Base-by-base conservation (phyloP, 805 yeast species). In the Cyberlindnera americana region DNA sequence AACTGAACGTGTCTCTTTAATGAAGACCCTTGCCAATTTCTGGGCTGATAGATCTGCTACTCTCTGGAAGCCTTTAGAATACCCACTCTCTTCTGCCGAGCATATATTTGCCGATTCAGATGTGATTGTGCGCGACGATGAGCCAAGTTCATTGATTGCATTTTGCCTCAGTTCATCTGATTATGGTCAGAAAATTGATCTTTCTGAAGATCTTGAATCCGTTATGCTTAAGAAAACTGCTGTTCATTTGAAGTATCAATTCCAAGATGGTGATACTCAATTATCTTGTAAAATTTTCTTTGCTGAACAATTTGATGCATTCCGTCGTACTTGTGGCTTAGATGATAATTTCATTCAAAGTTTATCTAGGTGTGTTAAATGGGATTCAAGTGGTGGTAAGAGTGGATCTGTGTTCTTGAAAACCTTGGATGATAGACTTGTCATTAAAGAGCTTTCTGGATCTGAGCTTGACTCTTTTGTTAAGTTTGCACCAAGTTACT, bases 1-100 rank as follows among this genome's bases (percentile, higher is more conserved):
- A 44, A 73, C 81, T 6, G 97, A 90, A 54, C 77, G 78, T 49
- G 76, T 81, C 17, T 82, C 96, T 1, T 61, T 93, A 25, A 75
- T 93, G 66, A 87, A 85, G 52, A 79, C 95, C 0, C 66, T 95
- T 40, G 77, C 95, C 0, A 87, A 81, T 52, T 93, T 93, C 61
- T 93, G 98, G 98, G 97, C 97, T 1, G 98, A 93, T 62, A 69
- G 99, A 53, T 86, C 98, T 1, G 93, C 97, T 1, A 83, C 95
- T 2, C 71, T 93, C 16, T 95, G 98, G 98, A 89, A 86, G 49
- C 95, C 96, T 0, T 67, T 93, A 24, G 82, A 77, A 15, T 90
- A 89, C 61, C 96, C 98, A 2, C 68, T 90, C 2, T 48, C 64
- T 2, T 73, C 89, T 0, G 73, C 83, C 0, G 98, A 93, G 56